A percentile compares a stretch with the other conserved stretches of the same genome.
Conservation (phyloP, 163 green algal genomes). For the Coccomyxa subellipsoidea region DNA sequence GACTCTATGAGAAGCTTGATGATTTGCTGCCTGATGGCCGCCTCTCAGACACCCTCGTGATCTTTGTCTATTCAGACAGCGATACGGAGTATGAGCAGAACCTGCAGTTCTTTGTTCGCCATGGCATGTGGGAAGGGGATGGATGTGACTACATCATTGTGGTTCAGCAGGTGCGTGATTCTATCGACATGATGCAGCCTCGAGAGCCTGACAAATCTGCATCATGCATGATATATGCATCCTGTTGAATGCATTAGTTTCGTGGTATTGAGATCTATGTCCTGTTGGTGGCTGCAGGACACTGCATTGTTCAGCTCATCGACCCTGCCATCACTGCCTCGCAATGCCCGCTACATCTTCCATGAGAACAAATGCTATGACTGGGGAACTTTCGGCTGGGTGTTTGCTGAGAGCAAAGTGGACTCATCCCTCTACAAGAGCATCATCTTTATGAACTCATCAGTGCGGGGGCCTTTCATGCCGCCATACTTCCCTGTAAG, state of each 20-base stretch:
- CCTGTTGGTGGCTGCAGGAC: too few species aligned
- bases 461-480: constrained; percentile 39
- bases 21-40: background rate
- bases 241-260: too few species aligned
- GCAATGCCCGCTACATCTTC: constrained; percentile 47
- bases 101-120: constrained; percentile 46
- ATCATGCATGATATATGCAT: too few species aligned
- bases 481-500: constrained; percentile 25
- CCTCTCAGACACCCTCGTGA: constrained; percentile 35
- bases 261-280: too few species aligned
- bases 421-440: constrained; percentile 33
- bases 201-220: too few species aligned
- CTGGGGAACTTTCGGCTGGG: constrained; percentile 67
- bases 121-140: constrained; percentile 43
- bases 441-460: constrained; percentile 50
- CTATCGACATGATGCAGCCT: too few species aligned
- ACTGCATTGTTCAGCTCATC: too few species aligned
- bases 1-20: background rate
- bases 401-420: constrained; percentile 27
- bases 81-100: constrained; percentile 55
- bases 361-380: constrained; percentile 61
- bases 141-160: constrained; percentile 48
- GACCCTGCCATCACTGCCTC: constrained; percentile 37
- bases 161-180: constrained; percentile 35
- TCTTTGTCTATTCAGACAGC: constrained; percentile 50